phyloP scores from a whole-genome alignment of 2,329 filamentous ascomycete species.

The Onygenales sp. region DNA sequence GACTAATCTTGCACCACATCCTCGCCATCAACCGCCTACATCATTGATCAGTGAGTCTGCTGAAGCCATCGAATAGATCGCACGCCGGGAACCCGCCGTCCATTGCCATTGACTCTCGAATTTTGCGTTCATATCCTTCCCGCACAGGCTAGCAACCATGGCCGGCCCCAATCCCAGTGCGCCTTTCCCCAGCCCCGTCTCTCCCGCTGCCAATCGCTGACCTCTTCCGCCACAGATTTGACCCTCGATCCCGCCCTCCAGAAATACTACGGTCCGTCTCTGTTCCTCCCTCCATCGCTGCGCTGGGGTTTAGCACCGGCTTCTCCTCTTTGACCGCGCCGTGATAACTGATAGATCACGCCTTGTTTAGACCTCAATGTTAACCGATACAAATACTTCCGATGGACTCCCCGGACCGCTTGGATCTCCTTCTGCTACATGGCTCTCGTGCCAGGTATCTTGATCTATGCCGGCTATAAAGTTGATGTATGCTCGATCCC shows the following conservation, averaged over 20 bases:
- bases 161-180: constrained; percentile 42
- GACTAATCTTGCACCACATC: neutral
- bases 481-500: constrained; percentile 56
- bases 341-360: neutral
- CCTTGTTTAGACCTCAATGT: constrained; percentile 1
- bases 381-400: constrained; percentile 88
- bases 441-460: constrained; percentile 57
- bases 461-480: constrained; percentile 65
- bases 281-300: constrained; percentile 3
- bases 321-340: neutral
- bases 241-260: constrained; percentile 36
- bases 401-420: constrained; percentile 79
- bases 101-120: too few relatives aligned
- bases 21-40: neutral
- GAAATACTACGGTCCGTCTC: constrained; percentile 41
- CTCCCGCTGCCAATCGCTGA: constrained; percentile 18
- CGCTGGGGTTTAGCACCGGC: neutral
- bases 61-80: too few relatives aligned
- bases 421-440: constrained; percentile 71
- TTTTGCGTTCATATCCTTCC: too few relatives aligned
- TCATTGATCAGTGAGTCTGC: neutral
- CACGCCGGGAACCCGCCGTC: too few relatives aligned
- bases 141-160: constrained; percentile 30
- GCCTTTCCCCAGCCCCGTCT: constrained; percentile 5
- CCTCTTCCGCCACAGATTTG: constrained; percentile 37